Base-by-base conservation (phyloP, 352 stramenopile genomes). In the Phytopythium litorale region DNA sequence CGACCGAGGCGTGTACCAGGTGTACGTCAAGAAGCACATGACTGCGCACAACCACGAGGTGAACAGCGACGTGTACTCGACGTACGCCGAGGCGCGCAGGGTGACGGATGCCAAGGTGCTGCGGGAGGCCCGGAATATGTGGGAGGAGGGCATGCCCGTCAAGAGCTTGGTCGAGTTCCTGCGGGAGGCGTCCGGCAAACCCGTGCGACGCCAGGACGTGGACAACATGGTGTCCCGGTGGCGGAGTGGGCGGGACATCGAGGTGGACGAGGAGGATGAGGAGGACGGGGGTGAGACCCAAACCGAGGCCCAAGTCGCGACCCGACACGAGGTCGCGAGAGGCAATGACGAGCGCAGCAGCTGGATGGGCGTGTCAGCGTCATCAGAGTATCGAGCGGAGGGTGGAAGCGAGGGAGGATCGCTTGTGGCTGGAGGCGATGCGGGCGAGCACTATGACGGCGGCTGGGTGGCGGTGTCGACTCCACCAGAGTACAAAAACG, bases 151-250 rank as follows among this genome's bases (percentile, higher is more conserved):
- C 48, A 18, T 23, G 23, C 12, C 48, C 23, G 23, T 37, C 4
- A 35, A 35, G 11, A 21, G 33, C 28, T 4, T 54, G 28, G 23
- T 35, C 9, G 28, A 21, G 23, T 54, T 33, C 7, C 48, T 54
- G 48, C n/a, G 48, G 13, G 48, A 54, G 15, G 23, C 48, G 23
- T 54, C 48, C 21, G 48, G 48, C 23, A 33, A 37, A 16, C 48
- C 48, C 11, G 48, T 54, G 48, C 21, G 23, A 12, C 21, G 48
- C 12, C 28, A 35, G 28, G 48, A 54, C 28, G 48, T 54, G 48
- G 48, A 35, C 48, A 54, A 54, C 48, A 32, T 54, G 23, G 28
- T 54, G 23, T 23, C 28, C 12, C 21, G 28, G 48, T 54, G 48
- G 48, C 3, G 16, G 48, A 54, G 9, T 19, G 42, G 42, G 42